phyloP scores from a whole-genome alignment of 352 stramenopile species.

The Pseudoperonospora humuli region DNA sequence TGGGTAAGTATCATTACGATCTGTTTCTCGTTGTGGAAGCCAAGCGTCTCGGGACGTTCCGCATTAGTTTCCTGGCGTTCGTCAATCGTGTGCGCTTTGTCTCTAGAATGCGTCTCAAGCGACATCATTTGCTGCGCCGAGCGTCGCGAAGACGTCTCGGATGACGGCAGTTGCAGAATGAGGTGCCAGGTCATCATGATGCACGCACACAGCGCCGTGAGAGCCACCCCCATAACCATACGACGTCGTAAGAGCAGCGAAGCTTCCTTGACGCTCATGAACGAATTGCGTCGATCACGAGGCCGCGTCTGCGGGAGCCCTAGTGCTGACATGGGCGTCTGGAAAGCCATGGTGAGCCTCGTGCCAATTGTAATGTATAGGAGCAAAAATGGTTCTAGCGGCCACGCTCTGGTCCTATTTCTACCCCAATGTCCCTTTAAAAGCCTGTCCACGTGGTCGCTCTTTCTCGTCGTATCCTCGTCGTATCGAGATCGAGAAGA shows the following conservation, averaged over 20 bases:
- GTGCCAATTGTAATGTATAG: too few species aligned
- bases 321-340: conserved; percentile 54
- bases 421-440: too few species aligned
- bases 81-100: conserved; percentile 8
- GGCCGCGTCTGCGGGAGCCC: conserved; percentile 38
- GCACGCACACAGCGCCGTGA: conserved; percentile 30
- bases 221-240: conserved; percentile 10
- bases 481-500: too few species aligned
- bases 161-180: conserved; percentile 24
- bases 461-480: too few species aligned
- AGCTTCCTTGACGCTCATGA: conserved; percentile 12
- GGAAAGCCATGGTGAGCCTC: conserved; percentile 28
- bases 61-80: conserved; percentile 11
- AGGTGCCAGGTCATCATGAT: conserved; percentile 37
- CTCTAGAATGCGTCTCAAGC: conserved; percentile 12
- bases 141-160: conserved; percentile 18
- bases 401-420: too few species aligned
- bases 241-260: conserved; percentile 10
- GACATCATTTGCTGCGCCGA: conserved; percentile 19
- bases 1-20: conserved; percentile 72
- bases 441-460: too few species aligned
- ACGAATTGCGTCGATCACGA: conserved; percentile 3
- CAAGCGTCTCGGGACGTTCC: conserved; percentile 7
- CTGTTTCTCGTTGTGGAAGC: conserved; percentile 63
- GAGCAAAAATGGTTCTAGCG: too few species aligned